Conservation (phyloP, 192 early-diverging fungal species). For the Coemansia sp. region DNA sequence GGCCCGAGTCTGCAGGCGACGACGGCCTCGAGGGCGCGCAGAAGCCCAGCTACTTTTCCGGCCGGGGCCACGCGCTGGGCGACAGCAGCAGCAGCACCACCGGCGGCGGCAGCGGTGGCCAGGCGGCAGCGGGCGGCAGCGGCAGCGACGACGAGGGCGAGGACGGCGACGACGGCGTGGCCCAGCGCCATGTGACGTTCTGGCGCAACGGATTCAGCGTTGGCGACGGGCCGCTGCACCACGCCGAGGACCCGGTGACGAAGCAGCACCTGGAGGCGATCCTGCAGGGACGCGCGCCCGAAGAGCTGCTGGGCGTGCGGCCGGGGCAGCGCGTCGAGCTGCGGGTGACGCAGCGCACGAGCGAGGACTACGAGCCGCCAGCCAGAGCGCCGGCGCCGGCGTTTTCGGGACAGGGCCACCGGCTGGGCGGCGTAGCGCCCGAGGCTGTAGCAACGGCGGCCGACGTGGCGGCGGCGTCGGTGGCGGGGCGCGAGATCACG, state of each 20-base stretch:
- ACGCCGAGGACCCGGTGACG: slow-evolving; percentile 84
- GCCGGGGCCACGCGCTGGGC: slow-evolving; percentile 30
- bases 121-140: not conserved
- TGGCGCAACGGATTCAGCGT: slow-evolving; percentile 96
- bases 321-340: slow-evolving; percentile 90
- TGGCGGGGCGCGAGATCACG: slow-evolving; percentile 34
- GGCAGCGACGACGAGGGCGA: not conserved
- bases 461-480: slow-evolving; percentile 16
- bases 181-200: slow-evolving; percentile 77
- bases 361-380: slow-evolving; percentile 85
- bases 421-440: slow-evolving; percentile 64
- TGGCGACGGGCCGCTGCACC: slow-evolving; percentile 85
- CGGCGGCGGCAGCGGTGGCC: not conserved
- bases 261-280: slow-evolving; percentile 81
- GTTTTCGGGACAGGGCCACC: slow-evolving; percentile 76
- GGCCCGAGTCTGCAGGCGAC: not conserved
- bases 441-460: slow-evolving; percentile 28
- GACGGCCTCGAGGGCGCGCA: not conserved
- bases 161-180: slow-evolving; percentile 13
- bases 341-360: slow-evolving; percentile 70
- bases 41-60: slow-evolving; percentile 23
- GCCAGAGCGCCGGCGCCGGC: slow-evolving; percentile 60
- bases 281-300: slow-evolving; percentile 85
- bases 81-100: not conserved
- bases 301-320: slow-evolving; percentile 79